These are phyloP conservation scores for Colletotrichum incanum DNA, from an alignment of 2,329 filamentous ascomycete genomes.

Conservation along the genomic window DNA sequence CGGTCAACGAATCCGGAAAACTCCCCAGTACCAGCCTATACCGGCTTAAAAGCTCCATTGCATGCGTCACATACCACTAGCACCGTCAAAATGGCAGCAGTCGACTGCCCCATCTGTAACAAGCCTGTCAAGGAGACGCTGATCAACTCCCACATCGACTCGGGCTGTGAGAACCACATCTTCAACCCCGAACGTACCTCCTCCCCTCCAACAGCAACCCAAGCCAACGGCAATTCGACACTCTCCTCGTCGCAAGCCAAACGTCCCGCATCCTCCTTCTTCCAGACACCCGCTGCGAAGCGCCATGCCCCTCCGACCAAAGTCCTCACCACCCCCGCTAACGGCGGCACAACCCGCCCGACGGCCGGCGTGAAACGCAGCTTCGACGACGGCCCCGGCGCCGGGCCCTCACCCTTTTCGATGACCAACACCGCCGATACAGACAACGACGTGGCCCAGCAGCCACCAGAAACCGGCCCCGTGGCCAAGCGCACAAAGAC, in stretches of 20 bases:
- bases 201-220: conserved; percentile 51
- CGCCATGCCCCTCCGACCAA: conserved; percentile 59
- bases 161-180: conserved; percentile 79
- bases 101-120: conserved; percentile 87
- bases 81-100: conserved; percentile 52
- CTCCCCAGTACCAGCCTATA: not conserved
- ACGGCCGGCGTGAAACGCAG: conserved; percentile 64
- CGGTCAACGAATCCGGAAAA: not conserved
- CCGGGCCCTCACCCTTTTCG: conserved; percentile 24
- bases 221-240: conserved; percentile 48
- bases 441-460: not conserved
- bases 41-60: not conserved
- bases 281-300: conserved; percentile 74
- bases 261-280: conserved; percentile 69
- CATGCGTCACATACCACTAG: not conserved
- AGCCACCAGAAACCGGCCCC: conserved; percentile 50
- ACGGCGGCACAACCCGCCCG: conserved; percentile 48
- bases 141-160: conserved; percentile 95
- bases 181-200: conserved; percentile 62
- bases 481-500: conserved; percentile 77
- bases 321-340: conserved; percentile 53
- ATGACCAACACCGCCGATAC: conserved; percentile 30
- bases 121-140: conserved; percentile 79
- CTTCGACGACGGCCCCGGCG: conserved; percentile 70
- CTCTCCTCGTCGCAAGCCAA: conserved; percentile 64